These are phyloP conservation scores for Gaeumannomyces sp. DNA, from an alignment of 2,329 filamentous ascomycete species.

Conservation along the genomic window DNA sequence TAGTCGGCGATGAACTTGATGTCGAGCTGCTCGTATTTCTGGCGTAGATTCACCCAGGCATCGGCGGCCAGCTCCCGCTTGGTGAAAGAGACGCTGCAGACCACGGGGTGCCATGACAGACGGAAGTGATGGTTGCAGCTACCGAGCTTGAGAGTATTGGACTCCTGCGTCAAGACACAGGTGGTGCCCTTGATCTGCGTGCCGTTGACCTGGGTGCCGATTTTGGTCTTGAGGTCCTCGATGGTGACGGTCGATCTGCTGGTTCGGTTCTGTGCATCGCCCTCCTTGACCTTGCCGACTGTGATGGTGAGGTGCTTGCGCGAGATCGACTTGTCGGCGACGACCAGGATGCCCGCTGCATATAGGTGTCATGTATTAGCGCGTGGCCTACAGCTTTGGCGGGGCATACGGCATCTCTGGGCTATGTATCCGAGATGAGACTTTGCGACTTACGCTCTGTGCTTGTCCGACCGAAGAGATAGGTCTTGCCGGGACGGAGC, in stretches of 20 bases:
- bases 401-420: neutral
- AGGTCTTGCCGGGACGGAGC: conserved; percentile 78
- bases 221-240: conserved; percentile 76
- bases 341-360: conserved; percentile 58
- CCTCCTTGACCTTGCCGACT: conserved; percentile 58
- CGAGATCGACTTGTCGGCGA: conserved; percentile 78
- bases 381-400: neutral
- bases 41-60: conserved; percentile 55
- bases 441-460: conserved; percentile 48
- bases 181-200: conserved; percentile 59
- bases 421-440: neutral
- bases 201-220: conserved; percentile 74
- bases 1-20: conserved; percentile 79
- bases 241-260: conserved; percentile 63
- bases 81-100: conserved; percentile 76
- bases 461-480: conserved; percentile 76
- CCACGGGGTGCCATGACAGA: conserved; percentile 71
- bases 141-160: conserved; percentile 66
- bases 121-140: conserved; percentile 58
- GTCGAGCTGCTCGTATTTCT: conserved; percentile 73
- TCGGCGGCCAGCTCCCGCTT: conserved; percentile 63
- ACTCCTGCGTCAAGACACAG: conserved; percentile 46
- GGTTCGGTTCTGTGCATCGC: conserved; percentile 61
- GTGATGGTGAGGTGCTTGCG: conserved; percentile 79
- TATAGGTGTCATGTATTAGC: conserved; percentile 1